Percentiles rank a stretch among this genome's conserved stretches.
phyloP scores from a whole-genome alignment of 176 grass and related monocot genomes.

The Juncus inflexus region DNA sequence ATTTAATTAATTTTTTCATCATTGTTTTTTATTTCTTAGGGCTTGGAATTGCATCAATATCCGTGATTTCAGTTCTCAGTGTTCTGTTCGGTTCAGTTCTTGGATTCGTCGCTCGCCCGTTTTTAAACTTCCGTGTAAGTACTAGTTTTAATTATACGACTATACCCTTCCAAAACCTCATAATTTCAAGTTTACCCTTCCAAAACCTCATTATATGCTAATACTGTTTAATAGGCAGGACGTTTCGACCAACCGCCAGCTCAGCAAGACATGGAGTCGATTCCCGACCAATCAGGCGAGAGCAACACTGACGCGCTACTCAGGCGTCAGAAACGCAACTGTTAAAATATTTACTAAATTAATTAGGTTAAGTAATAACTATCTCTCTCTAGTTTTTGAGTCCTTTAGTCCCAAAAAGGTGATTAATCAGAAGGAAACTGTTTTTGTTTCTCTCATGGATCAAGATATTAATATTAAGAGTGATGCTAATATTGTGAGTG shows the following conservation, averaged over 20 bases:
- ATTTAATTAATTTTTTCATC: not conserved
- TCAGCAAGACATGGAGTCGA: slow-evolving; percentile 28
- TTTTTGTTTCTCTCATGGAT: slow-evolving; percentile 27
- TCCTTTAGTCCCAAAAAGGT: slow-evolving; percentile 10
- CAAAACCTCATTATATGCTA: no score
- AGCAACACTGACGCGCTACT: slow-evolving; percentile 32
- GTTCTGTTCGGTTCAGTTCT: slow-evolving; percentile 23
- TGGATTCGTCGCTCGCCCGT: slow-evolving; percentile 30
- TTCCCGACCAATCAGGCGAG: slow-evolving; percentile 31
- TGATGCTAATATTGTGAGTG: not conserved
- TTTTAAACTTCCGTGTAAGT: slow-evolving; percentile 26
- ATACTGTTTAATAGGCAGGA: slow-evolving; percentile 28
- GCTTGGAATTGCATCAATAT: slow-evolving; percentile 11
- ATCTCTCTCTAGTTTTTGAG: slow-evolving; percentile 27
- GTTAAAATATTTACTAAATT: slow-evolving; percentile 26
- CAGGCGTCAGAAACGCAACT: slow-evolving; percentile 29
- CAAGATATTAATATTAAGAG: slow-evolving; percentile 13
- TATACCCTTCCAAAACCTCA: no score
- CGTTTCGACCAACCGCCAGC: not conserved
- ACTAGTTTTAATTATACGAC: not conserved
- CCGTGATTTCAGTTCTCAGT: slow-evolving; percentile 14
- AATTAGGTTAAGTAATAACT: slow-evolving; percentile 18
- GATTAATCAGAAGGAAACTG: not conserved
- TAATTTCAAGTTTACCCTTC: no score
- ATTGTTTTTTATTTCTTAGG: slow-evolving; percentile 17